Evolutionary conservation across 257 asterid genomes (phyloP), one percentile per base, ranked within the genome.

Genomic region (Linaria vulgaris): DNA sequence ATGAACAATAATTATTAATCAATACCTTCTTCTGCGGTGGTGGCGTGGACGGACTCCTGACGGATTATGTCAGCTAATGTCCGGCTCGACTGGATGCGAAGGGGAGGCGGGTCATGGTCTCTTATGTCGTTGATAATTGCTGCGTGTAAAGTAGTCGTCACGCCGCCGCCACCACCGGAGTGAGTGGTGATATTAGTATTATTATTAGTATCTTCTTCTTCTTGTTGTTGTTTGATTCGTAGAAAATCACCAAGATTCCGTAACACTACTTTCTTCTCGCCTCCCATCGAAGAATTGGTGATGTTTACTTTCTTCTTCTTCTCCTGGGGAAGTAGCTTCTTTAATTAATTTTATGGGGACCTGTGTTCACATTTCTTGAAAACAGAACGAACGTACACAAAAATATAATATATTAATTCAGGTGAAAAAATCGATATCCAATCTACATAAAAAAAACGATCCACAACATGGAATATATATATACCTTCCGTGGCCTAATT

Each of bases 11-110:
- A n/a, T n/a, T n/a, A n/a, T n/a, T n/a, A n/a, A n/a, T n/a, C n/a
- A n/a, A n/a, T n/a, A n/a, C n/a, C 34, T 27, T 3, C 6, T 27
- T 27, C 6, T 27, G 34, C 73, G 37, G 72, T 70, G 66, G 59
- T 66, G 17, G 23, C 76, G n/a, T n/a, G n/a, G n/a, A n/a, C 66
- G 37, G 76, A 78, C 44, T 89, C 98, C 22, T 89, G 96, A 12
- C 85, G 79, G 50, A 89, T 83, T n/a, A 87, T 67, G 59, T 85
- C 92, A 1, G 78, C 56, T 10, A 84, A 83, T 0, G 91, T 80
- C 77, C 88, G 82, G 51, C 63, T 76, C 0, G 90, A 74, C 12
- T 55, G 64, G 30, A 67, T 70, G 5, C 80, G 76, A 37, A 22
- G 73, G 73, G 16, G 56, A 72, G 62, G 77, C 9, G 66, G 71